phyloP scores from a whole-genome alignment of 2,329 filamentous ascomycete genomes.

The Botryotinia globosa region DNA sequence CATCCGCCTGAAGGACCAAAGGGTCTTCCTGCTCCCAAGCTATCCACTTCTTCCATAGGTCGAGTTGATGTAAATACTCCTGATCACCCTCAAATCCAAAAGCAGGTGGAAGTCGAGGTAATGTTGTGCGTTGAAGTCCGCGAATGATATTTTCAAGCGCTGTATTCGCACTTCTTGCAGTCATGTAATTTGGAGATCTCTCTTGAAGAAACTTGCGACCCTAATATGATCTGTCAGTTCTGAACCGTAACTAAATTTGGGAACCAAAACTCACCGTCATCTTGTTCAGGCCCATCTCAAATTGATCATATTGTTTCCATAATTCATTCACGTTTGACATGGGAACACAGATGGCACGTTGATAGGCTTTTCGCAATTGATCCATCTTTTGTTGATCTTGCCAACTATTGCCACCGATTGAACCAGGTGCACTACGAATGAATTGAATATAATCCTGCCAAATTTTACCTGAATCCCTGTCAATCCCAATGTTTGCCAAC shows the following conservation, averaged over 20 bases:
- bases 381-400: slow-evolving; percentile 99
- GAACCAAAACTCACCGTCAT: slow-evolving; percentile 61
- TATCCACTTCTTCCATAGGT: slow-evolving; percentile 92
- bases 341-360: slow-evolving; percentile 83
- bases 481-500: slow-evolving; percentile 82
- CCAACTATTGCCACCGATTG: slow-evolving; percentile 82
- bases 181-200: slow-evolving; percentile 91
- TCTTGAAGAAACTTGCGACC: slow-evolving; percentile 94
- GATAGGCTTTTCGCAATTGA: slow-evolving; percentile 84
- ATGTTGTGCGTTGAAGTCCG: slow-evolving; percentile 69
- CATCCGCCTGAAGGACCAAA: slow-evolving; percentile 79
- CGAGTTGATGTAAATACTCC: slow-evolving; percentile 80
- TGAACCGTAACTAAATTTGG: not conserved
- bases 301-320: slow-evolving; percentile 98
- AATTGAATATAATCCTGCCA: slow-evolving; percentile 97
- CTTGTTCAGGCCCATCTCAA: slow-evolving; percentile 93
- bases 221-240: slow-evolving; percentile 44
- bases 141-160: slow-evolving; percentile 86
- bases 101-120: slow-evolving; percentile 78
- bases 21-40: slow-evolving; percentile 93
- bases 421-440: slow-evolving; percentile 81
- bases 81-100: slow-evolving; percentile 82
- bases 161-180: slow-evolving; percentile 84
- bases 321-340: slow-evolving; percentile 77
- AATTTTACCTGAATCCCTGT: slow-evolving; percentile 83